Base-by-base conservation (phyloP, 306 rosid genomes). In the Benincasa hispida region DNA sequence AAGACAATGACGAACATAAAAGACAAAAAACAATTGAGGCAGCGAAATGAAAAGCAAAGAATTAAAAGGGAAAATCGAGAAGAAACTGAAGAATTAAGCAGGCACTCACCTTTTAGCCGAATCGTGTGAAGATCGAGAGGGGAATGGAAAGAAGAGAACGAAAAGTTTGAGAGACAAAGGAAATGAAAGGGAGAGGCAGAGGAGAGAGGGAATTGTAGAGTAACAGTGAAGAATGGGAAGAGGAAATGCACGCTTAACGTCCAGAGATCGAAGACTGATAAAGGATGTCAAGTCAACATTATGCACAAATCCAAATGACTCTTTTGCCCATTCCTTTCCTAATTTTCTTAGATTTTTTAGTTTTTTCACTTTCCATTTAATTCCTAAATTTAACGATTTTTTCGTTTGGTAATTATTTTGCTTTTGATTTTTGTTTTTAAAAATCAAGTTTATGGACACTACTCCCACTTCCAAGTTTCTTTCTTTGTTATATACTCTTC, bases 261-360 rank as follows among this genome's bases (percentile, higher is more conserved):
- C 60, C 60, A 50, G 60, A 72, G 60, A 50, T 47, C 45, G 37
- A 56, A 72, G 76, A 72, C 41, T 19, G 45, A 72, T 50, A 72
- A 72, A 72, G 60, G 42, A 72, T 50, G 60, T 50, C 41, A 72
- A 72, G 76, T 70, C 75, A 70, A 70, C 76, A 70, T 70, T 70
- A 45, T 47, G 9, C 14, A 5, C 15, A 25, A 3, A 0, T 14
- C 58, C 13, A 47, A 70, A 25, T 70, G 8, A 70, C 76, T 24
- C 30, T 70, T 70, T 25, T 70, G 14, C 76, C 76, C 76, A 37
- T 70, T 35, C 21, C 57, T 25, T 70, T 70, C 47, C 57, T 53
- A 50, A 15, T 50, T 50, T 50, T 50, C 55, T 17, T 6, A 15
- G 2, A 50, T 2, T 50, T 45, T 12, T 45, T 11, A 7, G 7